A percentile compares a stretch with the other conserved stretches of the same genome.
Evolutionary conservation across 805 yeast genomes (phyloP).

Genomic region (Clavispora phyllophila): DNA sequence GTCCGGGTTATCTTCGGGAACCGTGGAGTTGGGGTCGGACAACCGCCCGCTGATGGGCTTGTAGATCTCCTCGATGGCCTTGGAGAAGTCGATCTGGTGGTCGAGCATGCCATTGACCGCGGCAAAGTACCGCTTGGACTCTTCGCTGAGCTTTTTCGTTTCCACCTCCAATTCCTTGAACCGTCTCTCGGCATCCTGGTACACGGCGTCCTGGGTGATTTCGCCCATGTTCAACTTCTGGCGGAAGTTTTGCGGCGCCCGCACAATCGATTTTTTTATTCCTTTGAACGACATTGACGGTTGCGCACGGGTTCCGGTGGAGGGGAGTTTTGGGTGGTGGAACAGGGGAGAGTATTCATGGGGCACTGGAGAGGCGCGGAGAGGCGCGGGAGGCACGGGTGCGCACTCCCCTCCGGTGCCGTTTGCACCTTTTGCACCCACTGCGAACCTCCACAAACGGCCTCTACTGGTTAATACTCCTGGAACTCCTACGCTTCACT

Average conservation of each 20-base stretch:
- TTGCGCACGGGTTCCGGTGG: too few relatives aligned
- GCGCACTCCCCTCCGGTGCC: background rate
- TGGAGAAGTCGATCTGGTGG: constrained; percentile 92
- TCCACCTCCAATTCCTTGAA: constrained; percentile 88
- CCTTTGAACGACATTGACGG: constrained; percentile 91
- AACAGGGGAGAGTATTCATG: background rate
- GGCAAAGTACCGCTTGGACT: constrained; percentile 81
- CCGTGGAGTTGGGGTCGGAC: constrained; percentile 81
- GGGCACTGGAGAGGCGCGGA: background rate
- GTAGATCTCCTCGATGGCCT: constrained; percentile 91
- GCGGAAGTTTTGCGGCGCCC: constrained; percentile 90
- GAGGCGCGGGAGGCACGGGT: constrained; percentile 1
- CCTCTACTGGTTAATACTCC: too few relatives aligned
- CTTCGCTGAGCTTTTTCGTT: constrained; percentile 84
- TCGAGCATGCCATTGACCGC: constrained; percentile 93
- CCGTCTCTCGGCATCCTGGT: constrained; percentile 92
- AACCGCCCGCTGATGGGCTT: constrained; percentile 92
- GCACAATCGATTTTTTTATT: constrained; percentile 66
- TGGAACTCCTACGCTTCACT: too few relatives aligned
- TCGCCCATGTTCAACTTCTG: constrained; percentile 86
- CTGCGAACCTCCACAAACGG: background rate
- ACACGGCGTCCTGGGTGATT: constrained; percentile 68
- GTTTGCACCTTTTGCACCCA: background rate
- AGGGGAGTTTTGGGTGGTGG: background rate
- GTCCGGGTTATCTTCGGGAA: constrained; percentile 92